Conservation (phyloP, 2,329 filamentous ascomycete species). For the Nannizziopsis barbatae region DNA sequence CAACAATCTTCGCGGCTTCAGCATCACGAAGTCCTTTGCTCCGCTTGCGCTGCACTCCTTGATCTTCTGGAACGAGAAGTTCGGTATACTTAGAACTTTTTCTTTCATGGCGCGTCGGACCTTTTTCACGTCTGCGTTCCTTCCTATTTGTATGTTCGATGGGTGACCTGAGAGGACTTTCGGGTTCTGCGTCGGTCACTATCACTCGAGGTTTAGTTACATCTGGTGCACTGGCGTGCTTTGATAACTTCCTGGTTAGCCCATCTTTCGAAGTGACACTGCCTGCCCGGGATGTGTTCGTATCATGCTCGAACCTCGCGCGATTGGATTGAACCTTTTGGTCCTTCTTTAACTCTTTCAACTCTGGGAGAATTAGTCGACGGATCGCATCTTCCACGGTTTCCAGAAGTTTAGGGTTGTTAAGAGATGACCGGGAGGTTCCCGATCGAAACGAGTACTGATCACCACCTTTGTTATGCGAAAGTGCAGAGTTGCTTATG, state of each 20-base stretch:
- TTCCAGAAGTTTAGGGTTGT: conserved; percentile 81
- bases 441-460: conserved; percentile 50
- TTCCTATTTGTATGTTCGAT: conserved; percentile 39
- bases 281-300: conserved; percentile 48
- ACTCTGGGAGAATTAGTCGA: conserved; percentile 76
- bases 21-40: conserved; percentile 47
- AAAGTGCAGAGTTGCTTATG: conserved; percentile 46
- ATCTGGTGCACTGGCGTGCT: conserved; percentile 49
- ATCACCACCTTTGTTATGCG: conserved; percentile 42
- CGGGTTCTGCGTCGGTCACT: conserved; percentile 42
- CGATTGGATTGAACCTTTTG: conserved; percentile 65
- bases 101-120: conserved; percentile 39
- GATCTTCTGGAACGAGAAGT: conserved; percentile 41
- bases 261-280: conserved; percentile 47
- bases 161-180: conserved; percentile 3
- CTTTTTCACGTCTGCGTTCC: conserved; percentile 43
- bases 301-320: conserved; percentile 55
- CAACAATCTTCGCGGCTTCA: conserved; percentile 45
- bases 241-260: conserved; percentile 43
- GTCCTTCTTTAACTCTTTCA: conserved; percentile 83
- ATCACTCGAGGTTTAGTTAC: conserved; percentile 52
- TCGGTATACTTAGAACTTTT: conserved; percentile 36
- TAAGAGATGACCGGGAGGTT: conserved; percentile 62
- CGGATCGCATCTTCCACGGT: conserved; percentile 91
- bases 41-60: conserved; percentile 42